Evolutionary conservation across 345 rosid genomes (phyloP).

Genomic region (Excoecaria agallocha): DNA sequence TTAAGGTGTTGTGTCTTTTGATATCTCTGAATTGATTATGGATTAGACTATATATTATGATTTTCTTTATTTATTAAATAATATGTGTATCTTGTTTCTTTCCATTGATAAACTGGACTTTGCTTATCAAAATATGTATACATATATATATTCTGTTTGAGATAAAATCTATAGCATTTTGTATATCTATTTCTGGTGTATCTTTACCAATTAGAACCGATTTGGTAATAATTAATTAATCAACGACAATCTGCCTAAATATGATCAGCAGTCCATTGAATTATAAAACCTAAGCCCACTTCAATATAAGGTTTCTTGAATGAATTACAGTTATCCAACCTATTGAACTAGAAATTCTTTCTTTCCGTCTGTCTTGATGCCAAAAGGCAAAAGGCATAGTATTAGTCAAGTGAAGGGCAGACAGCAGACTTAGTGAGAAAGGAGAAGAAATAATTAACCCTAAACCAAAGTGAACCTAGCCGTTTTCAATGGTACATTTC

Average conservation of each 20-base stretch:
- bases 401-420: too few species aligned
- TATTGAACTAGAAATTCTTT: too few species aligned
- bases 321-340: too few species aligned
- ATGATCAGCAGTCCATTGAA: too few species aligned
- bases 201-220: background rate
- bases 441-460: background rate
- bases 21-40: background rate
- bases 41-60: too few species aligned
- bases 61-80: background rate
- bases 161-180: background rate
- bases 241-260: background rate
- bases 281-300: too few species aligned
- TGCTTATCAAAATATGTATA: background rate
- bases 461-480: background rate
- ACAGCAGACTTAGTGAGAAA: background rate
- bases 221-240: background rate
- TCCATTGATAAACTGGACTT: background rate
- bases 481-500: too few species aligned
- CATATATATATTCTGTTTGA: background rate
- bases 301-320: too few species aligned
- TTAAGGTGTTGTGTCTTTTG: conserved; percentile 8
- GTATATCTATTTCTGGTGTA: background rate
- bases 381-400: too few species aligned
- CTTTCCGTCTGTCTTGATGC: too few species aligned
- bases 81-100: background rate